These are phyloP conservation scores for Fusarium mangiferae DNA, from an alignment of 2,329 filamentous ascomycete genomes.

Conservation along the genomic window DNA sequence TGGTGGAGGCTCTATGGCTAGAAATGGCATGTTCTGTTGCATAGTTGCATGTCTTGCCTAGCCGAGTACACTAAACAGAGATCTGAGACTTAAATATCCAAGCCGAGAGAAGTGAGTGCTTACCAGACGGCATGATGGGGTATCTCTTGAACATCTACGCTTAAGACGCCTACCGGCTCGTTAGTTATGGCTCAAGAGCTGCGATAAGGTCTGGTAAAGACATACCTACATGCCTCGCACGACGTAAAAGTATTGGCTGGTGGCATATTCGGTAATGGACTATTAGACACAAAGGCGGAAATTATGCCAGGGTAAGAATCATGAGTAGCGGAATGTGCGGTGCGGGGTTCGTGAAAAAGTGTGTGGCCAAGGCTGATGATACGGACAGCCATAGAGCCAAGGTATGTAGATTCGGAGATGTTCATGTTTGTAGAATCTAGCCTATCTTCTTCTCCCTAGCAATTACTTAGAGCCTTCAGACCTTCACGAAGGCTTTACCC, in stretches of 20 bases:
- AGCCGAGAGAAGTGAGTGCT: fast-evolving
- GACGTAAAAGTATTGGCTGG: neutral
- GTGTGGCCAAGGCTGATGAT: fast-evolving
- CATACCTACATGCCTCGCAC: neutral
- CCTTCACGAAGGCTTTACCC: neutral
- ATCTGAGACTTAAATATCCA: fast-evolving
- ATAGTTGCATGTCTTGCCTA: neutral
- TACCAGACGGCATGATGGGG: neutral
- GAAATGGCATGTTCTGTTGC: neutral
- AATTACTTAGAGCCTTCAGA: fast-evolving
- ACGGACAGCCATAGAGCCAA: neutral
- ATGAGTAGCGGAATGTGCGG: neutral
- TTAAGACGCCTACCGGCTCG: neutral
- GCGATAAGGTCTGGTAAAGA: neutral
- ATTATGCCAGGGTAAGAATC: neutral
- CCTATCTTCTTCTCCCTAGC: too few species aligned
- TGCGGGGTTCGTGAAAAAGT: neutral
- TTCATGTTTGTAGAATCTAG: too few species aligned
- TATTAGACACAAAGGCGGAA: neutral
- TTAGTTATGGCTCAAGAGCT: neutral
- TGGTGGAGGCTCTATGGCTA: neutral
- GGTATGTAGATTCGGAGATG: neutral
- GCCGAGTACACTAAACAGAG: neutral
- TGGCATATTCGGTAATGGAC: neutral
- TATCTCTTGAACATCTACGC: neutral